Evolutionary conservation across 805 yeast species (phyloP), one percentile per base, ranked within the genome.

Genomic region (Vanderwaltozyma polyspora): DNA sequence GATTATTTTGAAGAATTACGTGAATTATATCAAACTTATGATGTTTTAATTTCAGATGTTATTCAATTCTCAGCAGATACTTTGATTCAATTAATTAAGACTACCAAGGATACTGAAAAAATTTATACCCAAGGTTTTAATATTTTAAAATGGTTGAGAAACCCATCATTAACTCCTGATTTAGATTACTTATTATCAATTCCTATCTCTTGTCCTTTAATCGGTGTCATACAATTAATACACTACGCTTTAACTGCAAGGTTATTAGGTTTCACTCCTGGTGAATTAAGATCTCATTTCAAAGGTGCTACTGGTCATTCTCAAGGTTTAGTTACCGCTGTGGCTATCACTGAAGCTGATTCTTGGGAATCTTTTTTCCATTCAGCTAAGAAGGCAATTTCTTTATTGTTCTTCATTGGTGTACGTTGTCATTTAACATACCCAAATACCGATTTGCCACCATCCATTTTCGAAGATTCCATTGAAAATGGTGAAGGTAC

Each of bases 1-100:
- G 96, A 91, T 59, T 91, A 85, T 67, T 91, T 91, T 50, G 95
- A 87, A 58, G 99, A 91, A 67, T 73, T 91, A 57, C 77, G 94
- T 59, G 93, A 85, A 45, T 59, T 87, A 39, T 79, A 82, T 67
- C 65, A 73, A 44, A 70, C 77, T 39, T 91, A 91, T 68, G 70
- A 77, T 45, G 82, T 83, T 19, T 67, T 89, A 42, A 66, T 86
- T 36, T 60, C 70, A 17, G 89, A 80, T 49, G 74, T 89, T 48
- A 70, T 91, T 48, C 62, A 66, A 42, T 69, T 75, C 46, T 73
- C 85, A 38, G 85, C 89, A 44, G 63, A 68, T 17, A 74, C 75
- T 50, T 71, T 91, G 50, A 73, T 74, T 48, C 55, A 68, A 22
- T 72, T 86, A 50, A 77, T 85, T 37, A 72, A 77, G 45, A 42